These are phyloP conservation scores for Beta macrorhiza DNA, from an alignment of 179 eudicot species.

Conservation along the genomic window DNA sequence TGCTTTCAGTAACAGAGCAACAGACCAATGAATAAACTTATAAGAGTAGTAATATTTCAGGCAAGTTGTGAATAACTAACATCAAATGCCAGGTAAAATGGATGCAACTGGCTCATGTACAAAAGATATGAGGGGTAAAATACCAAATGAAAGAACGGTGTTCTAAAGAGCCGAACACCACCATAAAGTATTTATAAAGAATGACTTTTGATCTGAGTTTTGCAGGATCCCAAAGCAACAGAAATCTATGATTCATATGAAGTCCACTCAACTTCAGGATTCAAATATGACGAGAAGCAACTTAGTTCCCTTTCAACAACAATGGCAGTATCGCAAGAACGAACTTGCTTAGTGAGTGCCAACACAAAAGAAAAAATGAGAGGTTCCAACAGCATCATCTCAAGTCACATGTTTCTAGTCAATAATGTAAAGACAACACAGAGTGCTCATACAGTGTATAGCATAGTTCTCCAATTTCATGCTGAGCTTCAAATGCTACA, in stretches of 20 bases:
- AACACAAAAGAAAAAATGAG: not conserved
- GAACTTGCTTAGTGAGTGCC: not conserved
- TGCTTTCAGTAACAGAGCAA: not conserved
- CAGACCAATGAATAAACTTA: not conserved
- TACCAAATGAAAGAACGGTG: not conserved
- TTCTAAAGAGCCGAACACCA: not conserved
- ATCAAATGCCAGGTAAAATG: not conserved
- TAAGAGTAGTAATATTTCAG: not conserved
- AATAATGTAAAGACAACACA: not conserved
- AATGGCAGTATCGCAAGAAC: not conserved
- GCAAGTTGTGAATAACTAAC: not conserved
- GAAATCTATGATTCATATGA: not conserved
- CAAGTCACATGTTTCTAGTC: not conserved
- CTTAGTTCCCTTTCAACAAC: not conserved
- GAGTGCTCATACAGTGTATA: not conserved
- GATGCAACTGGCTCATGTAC: not conserved
- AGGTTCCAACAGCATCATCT: not conserved
- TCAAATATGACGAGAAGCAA: not conserved
- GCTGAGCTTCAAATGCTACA: conserved; percentile 11
- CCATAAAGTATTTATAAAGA: not conserved
- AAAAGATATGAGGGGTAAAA: not conserved
- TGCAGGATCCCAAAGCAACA: not conserved
- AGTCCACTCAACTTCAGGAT: not conserved
- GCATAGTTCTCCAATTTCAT: not conserved
- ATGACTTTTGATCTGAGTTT: not conserved